Percentiles rank a stretch among this genome's conserved stretches.
Conservation (phyloP, 148 eudicot species). For the Amaranthus hypochondriacus region DNA sequence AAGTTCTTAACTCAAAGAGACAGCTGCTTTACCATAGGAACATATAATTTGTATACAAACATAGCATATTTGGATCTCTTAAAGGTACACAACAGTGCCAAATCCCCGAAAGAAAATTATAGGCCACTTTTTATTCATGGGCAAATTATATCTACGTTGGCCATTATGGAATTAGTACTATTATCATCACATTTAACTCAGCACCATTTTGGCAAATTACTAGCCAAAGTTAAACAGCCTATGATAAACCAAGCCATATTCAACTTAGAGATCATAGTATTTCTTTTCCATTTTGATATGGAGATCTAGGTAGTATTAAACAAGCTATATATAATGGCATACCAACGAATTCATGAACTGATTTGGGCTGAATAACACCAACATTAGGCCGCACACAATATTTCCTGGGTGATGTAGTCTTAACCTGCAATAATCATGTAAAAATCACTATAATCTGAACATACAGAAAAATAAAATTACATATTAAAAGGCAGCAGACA, state of each 20-base stretch:
- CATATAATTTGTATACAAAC: not conserved
- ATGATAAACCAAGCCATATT: not conserved
- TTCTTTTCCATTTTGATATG: not conserved
- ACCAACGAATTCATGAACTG: conserved; percentile 70
- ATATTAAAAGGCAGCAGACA: not conserved
- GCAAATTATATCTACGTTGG: not conserved
- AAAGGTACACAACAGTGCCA: not conserved
- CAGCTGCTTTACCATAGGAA: not conserved
- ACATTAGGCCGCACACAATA: conserved; percentile 84
- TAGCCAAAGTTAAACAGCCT: too few relatives aligned
- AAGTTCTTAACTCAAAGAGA: not conserved
- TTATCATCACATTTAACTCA: too few relatives aligned
- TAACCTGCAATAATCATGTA: conserved; percentile 50
- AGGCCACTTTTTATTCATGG: not conserved
- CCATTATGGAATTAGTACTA: not conserved
- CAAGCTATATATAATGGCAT: conserved; percentile 13
- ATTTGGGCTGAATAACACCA: conserved; percentile 66
- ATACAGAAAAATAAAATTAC: not conserved
- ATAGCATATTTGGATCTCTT: not conserved
- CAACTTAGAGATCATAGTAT: not conserved
- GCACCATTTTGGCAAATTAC: not conserved
- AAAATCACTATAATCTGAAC: not conserved
- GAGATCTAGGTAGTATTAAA: not conserved
- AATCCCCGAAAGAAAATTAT: too few relatives aligned
- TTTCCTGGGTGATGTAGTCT: conserved; percentile 91